Conservation (phyloP, 495 filamentous ascomycete genomes). For the Aspergillus carlsbadensis region DNA sequence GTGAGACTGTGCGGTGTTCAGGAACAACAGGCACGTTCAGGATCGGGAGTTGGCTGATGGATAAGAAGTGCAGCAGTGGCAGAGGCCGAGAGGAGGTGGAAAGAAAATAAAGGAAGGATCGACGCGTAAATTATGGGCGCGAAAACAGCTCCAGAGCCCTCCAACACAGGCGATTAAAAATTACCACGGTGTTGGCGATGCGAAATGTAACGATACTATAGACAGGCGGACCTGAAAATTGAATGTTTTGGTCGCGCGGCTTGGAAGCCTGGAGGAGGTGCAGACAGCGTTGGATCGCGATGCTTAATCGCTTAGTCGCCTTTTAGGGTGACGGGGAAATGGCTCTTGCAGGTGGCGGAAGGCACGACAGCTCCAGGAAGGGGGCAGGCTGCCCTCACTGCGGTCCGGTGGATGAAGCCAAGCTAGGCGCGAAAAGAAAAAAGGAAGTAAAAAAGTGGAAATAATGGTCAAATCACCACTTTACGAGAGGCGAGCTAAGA, state of each 20-base stretch:
- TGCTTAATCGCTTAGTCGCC: slow-evolving; percentile 51
- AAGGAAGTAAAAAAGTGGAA: slow-evolving; percentile 8
- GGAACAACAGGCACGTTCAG: slow-evolving; percentile 10
- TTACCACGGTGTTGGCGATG: slow-evolving; percentile 11
- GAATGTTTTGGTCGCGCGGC: slow-evolving; percentile 19
- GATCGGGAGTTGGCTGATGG: slow-evolving; percentile 12
- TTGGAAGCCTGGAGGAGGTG: slow-evolving; percentile 20
- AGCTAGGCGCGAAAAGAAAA: slow-evolving; percentile 17
- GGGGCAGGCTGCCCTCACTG: slow-evolving; percentile 1
- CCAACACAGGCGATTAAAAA: slow-evolving; percentile 12
- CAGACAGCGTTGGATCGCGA: slow-evolving; percentile 43
- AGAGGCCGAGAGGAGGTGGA: slow-evolving; percentile 1
- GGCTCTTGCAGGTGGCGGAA: slow-evolving; percentile 49
- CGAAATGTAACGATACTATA: slow-evolving; percentile 19
- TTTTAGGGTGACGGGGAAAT: slow-evolving; percentile 43
- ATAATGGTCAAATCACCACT: slow-evolving; percentile 5
- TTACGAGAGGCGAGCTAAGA: slow-evolving; percentile 21
- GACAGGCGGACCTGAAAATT: slow-evolving; percentile 21
- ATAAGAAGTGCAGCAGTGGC: slow-evolving; percentile 6
- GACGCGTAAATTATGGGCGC: slow-evolving; percentile 21
- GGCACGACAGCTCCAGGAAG: slow-evolving; percentile 34
- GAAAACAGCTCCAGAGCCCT: slow-evolving; percentile 14
- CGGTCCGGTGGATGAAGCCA: slow-evolving; percentile 23
- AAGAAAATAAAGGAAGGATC: slow-evolving; percentile 23
- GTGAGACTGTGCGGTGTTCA: not conserved